Evolutionary conservation across 495 filamentous ascomycete species (phyloP).

Genomic region (Bacidia gigantensis): DNA sequence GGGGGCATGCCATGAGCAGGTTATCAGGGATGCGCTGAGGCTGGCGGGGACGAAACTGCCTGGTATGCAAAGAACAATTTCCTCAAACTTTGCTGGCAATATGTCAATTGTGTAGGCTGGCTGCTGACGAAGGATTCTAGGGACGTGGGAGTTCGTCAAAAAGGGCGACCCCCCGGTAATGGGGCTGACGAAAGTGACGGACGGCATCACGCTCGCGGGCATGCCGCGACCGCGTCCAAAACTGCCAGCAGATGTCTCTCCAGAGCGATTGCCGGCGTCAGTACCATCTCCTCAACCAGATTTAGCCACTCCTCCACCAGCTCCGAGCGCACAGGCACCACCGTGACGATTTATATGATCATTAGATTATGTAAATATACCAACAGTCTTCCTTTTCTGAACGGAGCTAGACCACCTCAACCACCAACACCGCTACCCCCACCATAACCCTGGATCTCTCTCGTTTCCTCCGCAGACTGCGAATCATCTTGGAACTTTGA

Average conservation of each 20-base stretch:
- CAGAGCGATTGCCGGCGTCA: conserved; percentile 12
- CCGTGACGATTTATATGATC: neutral
- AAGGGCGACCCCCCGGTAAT: conserved; percentile 86
- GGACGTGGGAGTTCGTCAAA: conserved; percentile 83
- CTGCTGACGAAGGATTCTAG: conserved; percentile 21
- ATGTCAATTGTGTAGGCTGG: too few relatives aligned
- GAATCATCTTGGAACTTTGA: conserved; percentile 20
- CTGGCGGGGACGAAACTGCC: conserved; percentile 92
- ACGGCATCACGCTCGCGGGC: conserved; percentile 65
- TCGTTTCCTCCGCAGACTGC: conserved; percentile 29
- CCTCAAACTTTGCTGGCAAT: neutral
- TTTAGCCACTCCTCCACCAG: neutral
- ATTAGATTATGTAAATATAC: neutral
- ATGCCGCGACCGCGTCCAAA: conserved; percentile 63
- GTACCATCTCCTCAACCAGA: conserved; percentile 5
- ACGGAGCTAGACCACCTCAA: conserved; percentile 21
- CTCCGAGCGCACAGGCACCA: conserved; percentile 1
- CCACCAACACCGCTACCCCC: conserved; percentile 41
- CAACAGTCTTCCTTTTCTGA: conserved; percentile 3
- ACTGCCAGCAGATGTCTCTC: conserved; percentile 37
- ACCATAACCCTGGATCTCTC: conserved; percentile 48
- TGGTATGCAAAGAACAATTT: conserved; percentile 45
- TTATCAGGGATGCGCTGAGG: conserved; percentile 86
- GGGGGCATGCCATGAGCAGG: conserved; percentile 84
- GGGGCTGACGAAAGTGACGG: conserved; percentile 78